Evolutionary conservation across 306 rosid genomes (phyloP), one percentile per base, ranked within the genome.

Genomic region (Vachellia collinsii): DNA sequence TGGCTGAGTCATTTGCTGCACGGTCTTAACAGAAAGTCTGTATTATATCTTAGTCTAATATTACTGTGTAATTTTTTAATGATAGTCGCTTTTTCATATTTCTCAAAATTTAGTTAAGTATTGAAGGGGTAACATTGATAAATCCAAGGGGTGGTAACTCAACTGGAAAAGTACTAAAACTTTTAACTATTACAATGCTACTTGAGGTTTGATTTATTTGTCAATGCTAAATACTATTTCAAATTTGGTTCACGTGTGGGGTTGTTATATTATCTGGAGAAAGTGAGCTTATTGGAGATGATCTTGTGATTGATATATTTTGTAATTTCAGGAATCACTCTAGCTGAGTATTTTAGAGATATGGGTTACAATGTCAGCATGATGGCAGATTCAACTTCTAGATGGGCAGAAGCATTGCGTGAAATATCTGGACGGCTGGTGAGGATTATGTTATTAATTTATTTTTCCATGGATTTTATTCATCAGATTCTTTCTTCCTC

Each of bases 391-490:
- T 96, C 99, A 63, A 96, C 99, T 19, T 96, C 99, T 82, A 87
- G 99, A 80, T 96, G 99, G 99, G 99, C 99, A 63, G 99, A 96
- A 83, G 99, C 99, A 81, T 87, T 96, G 89, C 99, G 99, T 89
- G 99, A 96, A 83, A 96, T 96, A 77, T 96, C 99, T 76, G 99
- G 99, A 83, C 90, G 99, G 39, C 90, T 96, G 98, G 99, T 96
- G 86, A 87, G 87, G 82, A 75, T 85, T 74, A 61, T 43, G 56
- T 76, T 70, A 0, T 68, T 76, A 72, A 13, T 42, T 76, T 70
- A 0, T 68, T 72, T 63, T 20, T 36, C 68, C 42, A 29, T 74
- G 50, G 36, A 46, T 19, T 51, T 42, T 56, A 39, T 43, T 65
- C 61, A 76, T 72, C 62, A n/a, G 61, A 75, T 50, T 50, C 25